Evolutionary conservation across 23 red algal genomes (phyloP), one percentile per base, ranked within the genome.

Genomic region (Gracilaria domingensis): DNA sequence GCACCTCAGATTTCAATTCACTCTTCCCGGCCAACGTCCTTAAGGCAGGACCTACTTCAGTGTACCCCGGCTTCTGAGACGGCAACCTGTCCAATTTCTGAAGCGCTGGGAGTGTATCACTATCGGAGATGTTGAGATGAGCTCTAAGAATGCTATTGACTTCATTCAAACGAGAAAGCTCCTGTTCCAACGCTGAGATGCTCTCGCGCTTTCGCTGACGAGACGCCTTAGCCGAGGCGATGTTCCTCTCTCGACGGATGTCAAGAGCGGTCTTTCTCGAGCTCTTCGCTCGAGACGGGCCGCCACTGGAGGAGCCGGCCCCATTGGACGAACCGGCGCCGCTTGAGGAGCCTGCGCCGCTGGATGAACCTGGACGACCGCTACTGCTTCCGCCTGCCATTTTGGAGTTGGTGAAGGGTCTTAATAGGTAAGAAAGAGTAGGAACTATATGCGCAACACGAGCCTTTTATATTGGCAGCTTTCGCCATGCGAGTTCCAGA

Each of bases 181-280:
- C 87, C 57, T 90, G 65, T 30, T 70, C 74, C 47, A 90, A 56
- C 7, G 87, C 66, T 5, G 87, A 80, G 37, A 90, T 90, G 2
- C 36, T 28, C 57, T 90, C 87, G 1, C 87, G 72, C 24, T 74
- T 70, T 4, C 87, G 74, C 33, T 81, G 87, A 37, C 87, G 87
- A 2, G 87, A 90, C 18, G 71, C 72, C 54, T 90, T 90, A 23
- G 87, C 87, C 9, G 87, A 90, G 14, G 66, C 65, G 21, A 90
- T 74, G 37, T 90, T 90, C 8, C 87, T 25, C 30, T 62, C 73
- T 13, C 87, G 87, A 45, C 87, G 87, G 72, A 77, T 77, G 21
- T 77, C 72, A 20, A 14, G 72, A 16, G 72, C 72, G 5, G 72
- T 49, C 72, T 77, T 77, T 28, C 32, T 28, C 8, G 64, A 20